Base-by-base conservation (phyloP, 768 basidiomycete genomes). In the Polyporus arcularius region DNA sequence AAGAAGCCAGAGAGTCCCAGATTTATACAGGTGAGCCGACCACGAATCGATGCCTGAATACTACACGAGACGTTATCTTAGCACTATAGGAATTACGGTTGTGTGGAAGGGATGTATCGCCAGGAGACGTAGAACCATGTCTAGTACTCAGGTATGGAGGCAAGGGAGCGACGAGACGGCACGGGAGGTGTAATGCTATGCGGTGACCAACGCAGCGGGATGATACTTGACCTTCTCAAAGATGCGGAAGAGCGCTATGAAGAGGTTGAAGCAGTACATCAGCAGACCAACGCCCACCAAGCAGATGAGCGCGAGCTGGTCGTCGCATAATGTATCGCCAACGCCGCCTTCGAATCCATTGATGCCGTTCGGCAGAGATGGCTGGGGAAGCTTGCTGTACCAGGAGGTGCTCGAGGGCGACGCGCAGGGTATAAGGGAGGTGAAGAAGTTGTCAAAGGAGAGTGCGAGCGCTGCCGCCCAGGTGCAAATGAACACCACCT, bases 391-490 rank as follows among this genome's bases (percentile, higher is more conserved):
- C 55, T 84, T 66, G 69, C 84, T 87, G 72, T 93, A 94, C 92
- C 92, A 95, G 18, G 85, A 79, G 15, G 79, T 86, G 41, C 74
- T 77, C 18, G 81, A 80, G 4, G 75, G 67, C 3, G 86, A 78
- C 0, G 89, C 83, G 67, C 94, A 96, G 35, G 90, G 87, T 48
- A 96, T 83, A 26, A 86, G 76, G 3, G 92, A 91, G 4, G 93
- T 95, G 76, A 95, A 94, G 74, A 88, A 94, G 70, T 96, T 93
- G 79, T 96, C 92, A 75, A 96, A 93, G 63, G 85, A 86, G 55
- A 96, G 87, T 16, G 92, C 92, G 55, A 96, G 81, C 15, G 90
- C 87, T 35, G 92, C 90, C 58, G 92, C 93, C 93, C 94, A 96
- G n/a, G 89, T 85, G 74, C 94, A 96, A 66, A 94, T 94, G 72